These are phyloP conservation scores for Candida multigemmis DNA, from an alignment of 805 yeast genomes.

Conservation along the genomic window DNA sequence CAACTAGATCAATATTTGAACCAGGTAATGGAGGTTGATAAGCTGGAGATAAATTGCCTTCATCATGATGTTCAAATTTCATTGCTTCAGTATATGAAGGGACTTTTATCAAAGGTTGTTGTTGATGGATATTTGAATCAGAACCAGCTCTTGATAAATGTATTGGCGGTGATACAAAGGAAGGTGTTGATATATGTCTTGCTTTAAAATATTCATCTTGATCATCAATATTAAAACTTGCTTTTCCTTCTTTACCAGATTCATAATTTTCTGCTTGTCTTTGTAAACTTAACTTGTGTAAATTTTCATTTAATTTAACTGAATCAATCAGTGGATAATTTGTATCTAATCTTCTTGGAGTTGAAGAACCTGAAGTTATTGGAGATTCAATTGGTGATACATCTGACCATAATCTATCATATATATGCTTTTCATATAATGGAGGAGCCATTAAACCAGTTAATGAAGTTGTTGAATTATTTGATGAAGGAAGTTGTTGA, in stretches of 20 bases:
- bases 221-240: conserved; percentile 26
- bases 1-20: conserved; percentile 24
- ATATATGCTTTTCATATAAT: conserved; percentile 69
- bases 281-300: conserved; percentile 42
- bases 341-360: conserved; percentile 21
- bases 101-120: too few relatives aligned
- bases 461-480: conserved; percentile 20
- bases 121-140: conserved; percentile 36
- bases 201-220: conserved; percentile 26
- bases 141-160: conserved; percentile 57
- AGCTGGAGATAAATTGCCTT: conserved; percentile 59
- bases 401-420: conserved; percentile 72
- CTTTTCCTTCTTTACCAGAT: conserved; percentile 14
- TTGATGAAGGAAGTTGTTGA: conserved; percentile 8
- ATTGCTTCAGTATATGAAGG: conserved; percentile 84
- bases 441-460: conserved; percentile 71
- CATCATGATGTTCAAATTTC: conserved; percentile 35
- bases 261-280: conserved; percentile 29
- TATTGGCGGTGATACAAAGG: conserved; percentile 41
- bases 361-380: conserved; percentile 28
- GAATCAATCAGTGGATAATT: conserved; percentile 30
- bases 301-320: conserved; percentile 39
- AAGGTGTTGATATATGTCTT: conserved; percentile 21
- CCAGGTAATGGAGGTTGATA: conserved; percentile 48
- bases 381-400: conserved; percentile 44